phyloP scores from a whole-genome alignment of 768 basidiomycete genomes.

The Boletus rubescentipes region DNA sequence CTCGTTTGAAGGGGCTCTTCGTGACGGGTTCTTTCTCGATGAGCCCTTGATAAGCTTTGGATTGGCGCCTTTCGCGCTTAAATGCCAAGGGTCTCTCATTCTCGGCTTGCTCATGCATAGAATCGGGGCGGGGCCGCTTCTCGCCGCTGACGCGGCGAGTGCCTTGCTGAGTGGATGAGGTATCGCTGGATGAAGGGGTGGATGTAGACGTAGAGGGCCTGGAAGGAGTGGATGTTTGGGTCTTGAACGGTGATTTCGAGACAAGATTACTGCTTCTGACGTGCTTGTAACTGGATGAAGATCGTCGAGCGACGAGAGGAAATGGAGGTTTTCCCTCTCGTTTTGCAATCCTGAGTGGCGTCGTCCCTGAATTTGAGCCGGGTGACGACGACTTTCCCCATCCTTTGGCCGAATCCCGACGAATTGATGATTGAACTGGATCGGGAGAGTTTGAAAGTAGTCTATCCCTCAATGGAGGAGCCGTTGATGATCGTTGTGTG shows the following conservation, averaged over 20 bases:
- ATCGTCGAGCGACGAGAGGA: conserved; percentile 62
- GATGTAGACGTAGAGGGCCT: conserved; percentile 18
- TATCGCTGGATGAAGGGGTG: conserved; percentile 1
- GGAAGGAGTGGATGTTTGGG: conserved; percentile 54
- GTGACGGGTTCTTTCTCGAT: conserved; percentile 75
- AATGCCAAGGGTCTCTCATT: conserved; percentile 69
- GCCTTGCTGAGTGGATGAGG: conserved; percentile 11
- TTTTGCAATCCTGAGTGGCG: conserved; percentile 75
- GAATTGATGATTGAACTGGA: conserved; percentile 61
- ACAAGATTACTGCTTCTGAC: conserved; percentile 77
- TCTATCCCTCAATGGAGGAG: conserved; percentile 56
- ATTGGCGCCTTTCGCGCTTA: conserved; percentile 74
- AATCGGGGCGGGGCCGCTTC: conserved; percentile 71
- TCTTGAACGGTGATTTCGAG: conserved; percentile 84
- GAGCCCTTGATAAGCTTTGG: conserved; percentile 70
- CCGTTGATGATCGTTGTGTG: conserved; percentile 27
- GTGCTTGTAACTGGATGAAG: conserved; percentile 78
- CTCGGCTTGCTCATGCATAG: conserved; percentile 69
- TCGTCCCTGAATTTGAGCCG: conserved; percentile 37
- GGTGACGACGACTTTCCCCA: conserved; percentile 50
- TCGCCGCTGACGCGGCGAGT: conserved; percentile 66
- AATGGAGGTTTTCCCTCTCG: conserved; percentile 50
- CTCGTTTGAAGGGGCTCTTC: conserved; percentile 73
- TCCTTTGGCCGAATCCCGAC: conserved; percentile 62
- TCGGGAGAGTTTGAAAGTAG: conserved; percentile 63